A percentile compares a stretch with the other conserved stretches of the same genome.
Evolutionary conservation across 345 rosid genomes (phyloP).

Genomic region (Aurinia saxatilis): DNA sequence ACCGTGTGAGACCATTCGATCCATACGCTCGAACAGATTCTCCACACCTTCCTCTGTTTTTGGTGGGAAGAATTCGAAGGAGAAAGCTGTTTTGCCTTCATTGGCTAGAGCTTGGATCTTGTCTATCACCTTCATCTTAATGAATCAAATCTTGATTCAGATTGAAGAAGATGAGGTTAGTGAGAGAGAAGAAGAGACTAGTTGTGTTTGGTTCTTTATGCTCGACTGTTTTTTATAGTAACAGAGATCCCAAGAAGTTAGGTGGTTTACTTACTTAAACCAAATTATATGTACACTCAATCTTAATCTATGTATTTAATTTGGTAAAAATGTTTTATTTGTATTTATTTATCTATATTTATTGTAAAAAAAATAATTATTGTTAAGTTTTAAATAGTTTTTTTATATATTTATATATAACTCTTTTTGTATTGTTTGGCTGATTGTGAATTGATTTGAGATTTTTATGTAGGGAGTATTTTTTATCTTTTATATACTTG

Average conservation of each 20-base stretch:
- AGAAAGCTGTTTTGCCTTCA: conserved; percentile 58
- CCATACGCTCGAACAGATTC: conserved; percentile 95
- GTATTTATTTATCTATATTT: too few relatives aligned
- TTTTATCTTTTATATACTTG: too few relatives aligned
- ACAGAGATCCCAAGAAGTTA: conserved; percentile 4
- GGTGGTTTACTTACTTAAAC: neutral
- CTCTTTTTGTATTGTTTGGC: too few relatives aligned
- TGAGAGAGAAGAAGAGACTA: neutral
- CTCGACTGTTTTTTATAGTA: conserved; percentile 22
- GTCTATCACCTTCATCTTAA: conserved; percentile 76
- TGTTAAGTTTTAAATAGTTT: too few relatives aligned
- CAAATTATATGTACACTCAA: too few relatives aligned
- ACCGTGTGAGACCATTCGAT: conserved; percentile 79
- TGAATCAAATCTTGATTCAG: neutral
- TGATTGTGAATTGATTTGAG: too few relatives aligned
- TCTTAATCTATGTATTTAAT: too few relatives aligned
- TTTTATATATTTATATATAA: too few relatives aligned
- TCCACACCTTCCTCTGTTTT: conserved; percentile 97
- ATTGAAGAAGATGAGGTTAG: too few relatives aligned
- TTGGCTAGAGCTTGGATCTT: conserved; percentile 44
- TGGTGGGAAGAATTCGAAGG: conserved; percentile 98
- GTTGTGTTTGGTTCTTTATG: neutral
- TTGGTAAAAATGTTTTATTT: too few relatives aligned
- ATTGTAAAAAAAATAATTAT: too few relatives aligned
- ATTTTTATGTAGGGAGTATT: too few relatives aligned